Evolutionary conservation across 306 rosid species (phyloP).

Genomic region (Trifolium subterraneum): DNA sequence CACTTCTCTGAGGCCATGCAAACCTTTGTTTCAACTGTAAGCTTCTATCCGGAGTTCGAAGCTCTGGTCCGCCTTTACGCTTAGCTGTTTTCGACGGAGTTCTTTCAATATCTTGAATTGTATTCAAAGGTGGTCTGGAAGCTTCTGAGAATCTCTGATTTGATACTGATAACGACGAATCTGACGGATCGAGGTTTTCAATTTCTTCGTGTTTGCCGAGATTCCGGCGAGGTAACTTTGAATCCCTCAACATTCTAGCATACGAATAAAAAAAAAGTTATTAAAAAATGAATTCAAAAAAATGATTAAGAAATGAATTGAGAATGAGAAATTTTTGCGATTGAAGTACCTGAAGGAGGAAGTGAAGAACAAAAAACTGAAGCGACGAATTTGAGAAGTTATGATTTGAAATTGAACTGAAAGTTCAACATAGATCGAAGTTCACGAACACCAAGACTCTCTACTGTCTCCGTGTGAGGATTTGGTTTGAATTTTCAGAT

Average conservation of each 20-base stretch:
- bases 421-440: slow-evolving; percentile 44
- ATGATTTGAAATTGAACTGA: slow-evolving; percentile 52
- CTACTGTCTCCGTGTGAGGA: background rate
- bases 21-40: slow-evolving; percentile 52
- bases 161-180: slow-evolving; percentile 37
- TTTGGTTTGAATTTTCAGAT: slow-evolving; percentile 12
- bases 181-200: slow-evolving; percentile 70
- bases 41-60: slow-evolving; percentile 79
- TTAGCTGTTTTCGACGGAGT: slow-evolving; percentile 75
- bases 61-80: slow-evolving; percentile 58
- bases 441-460: background rate
- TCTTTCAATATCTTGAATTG: slow-evolving; percentile 75
- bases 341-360: slow-evolving; percentile 70
- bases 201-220: slow-evolving; percentile 65
- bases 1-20: slow-evolving; percentile 80
- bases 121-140: slow-evolving; percentile 72
- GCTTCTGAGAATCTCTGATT: slow-evolving; percentile 51
- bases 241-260: slow-evolving; percentile 84
- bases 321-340: background rate
- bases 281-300: background rate
- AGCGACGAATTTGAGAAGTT: slow-evolving; percentile 48
- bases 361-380: slow-evolving; percentile 60
- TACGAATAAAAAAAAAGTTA: background rate
- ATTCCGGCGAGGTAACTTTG: slow-evolving; percentile 67
- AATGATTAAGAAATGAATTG: background rate